Evolutionary conservation across 768 basidiomycete genomes (phyloP).

Genomic region (Porphyrellus cyaneotinctus): DNA sequence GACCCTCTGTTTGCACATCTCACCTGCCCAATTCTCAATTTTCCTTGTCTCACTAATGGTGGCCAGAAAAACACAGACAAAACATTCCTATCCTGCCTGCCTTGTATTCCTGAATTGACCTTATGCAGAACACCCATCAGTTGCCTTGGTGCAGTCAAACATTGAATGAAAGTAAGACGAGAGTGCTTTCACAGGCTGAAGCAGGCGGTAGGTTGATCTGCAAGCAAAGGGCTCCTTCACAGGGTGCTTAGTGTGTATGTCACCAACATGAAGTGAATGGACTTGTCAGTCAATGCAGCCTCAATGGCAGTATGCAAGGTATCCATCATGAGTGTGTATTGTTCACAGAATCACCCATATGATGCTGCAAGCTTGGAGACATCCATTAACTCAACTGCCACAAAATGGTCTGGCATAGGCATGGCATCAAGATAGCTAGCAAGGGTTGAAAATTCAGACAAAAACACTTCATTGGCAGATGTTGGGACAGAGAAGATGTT

Average conservation of each 20-base stretch:
- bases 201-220: constrained; percentile 43
- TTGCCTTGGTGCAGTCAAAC: constrained; percentile 57
- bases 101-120: constrained; percentile 61
- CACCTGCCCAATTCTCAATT: constrained; percentile 69
- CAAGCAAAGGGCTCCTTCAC: constrained; percentile 39
- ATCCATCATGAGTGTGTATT: constrained; percentile 46
- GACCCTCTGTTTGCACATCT: constrained; percentile 73
- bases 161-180: constrained; percentile 59
- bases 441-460: constrained; percentile 42
- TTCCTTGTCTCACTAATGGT: constrained; percentile 52
- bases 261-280: constrained; percentile 50
- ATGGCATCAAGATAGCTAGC: constrained; percentile 46
- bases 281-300: constrained; percentile 34
- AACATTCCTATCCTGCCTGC: constrained; percentile 55
- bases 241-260: constrained; percentile 37
- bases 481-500: constrained; percentile 41
- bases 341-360: constrained; percentile 49
- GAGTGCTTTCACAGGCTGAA: constrained; percentile 53
- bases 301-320: constrained; percentile 49
- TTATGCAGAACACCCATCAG: constrained; percentile 63
- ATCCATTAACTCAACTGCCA: constrained; percentile 55
- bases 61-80: constrained; percentile 41
- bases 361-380: constrained; percentile 45
- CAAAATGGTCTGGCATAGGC: constrained; percentile 46
- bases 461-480: constrained; percentile 36